A percentile compares a stretch with the other conserved stretches of the same genome.
These are phyloP conservation scores for Myxozyma udenii DNA, from an alignment of 805 yeast species.

Conservation along the genomic window DNA sequence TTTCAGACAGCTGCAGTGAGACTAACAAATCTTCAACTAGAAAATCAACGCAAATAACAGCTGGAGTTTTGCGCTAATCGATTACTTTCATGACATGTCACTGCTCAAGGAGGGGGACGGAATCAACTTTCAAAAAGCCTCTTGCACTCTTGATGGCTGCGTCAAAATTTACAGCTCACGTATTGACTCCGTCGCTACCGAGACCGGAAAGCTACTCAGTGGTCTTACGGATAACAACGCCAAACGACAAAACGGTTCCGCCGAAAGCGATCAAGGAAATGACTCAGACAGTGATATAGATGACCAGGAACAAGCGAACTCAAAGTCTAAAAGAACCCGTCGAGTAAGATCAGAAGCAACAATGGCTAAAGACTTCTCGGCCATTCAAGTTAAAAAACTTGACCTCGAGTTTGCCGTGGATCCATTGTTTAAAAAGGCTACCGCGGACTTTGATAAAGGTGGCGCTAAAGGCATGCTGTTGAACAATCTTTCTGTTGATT, in stretches of 20 bases:
- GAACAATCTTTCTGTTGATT: conserved; percentile 49
- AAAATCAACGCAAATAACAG: conserved; percentile 80
- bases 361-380: conserved; percentile 35
- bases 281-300: conserved; percentile 26
- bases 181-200: conserved; percentile 87
- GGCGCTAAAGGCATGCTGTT: conserved; percentile 46
- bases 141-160: conserved; percentile 91
- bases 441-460: conserved; percentile 48
- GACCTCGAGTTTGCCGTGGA: conserved; percentile 43
- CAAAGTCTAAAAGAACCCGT: conserved; percentile 20
- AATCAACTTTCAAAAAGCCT: conserved; percentile 85
- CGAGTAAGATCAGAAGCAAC: conserved; percentile 35
- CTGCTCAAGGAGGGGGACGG: conserved; percentile 70
- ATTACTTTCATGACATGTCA: conserved; percentile 81
- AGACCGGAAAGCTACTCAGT: conserved; percentile 77
- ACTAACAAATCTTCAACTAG: conserved; percentile 22
- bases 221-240: conserved; percentile 53
- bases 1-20: neutral
- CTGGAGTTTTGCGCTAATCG: conserved; percentile 89
- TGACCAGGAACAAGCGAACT: conserved; percentile 31
- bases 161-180: conserved; percentile 88
- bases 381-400: conserved; percentile 35
- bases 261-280: conserved; percentile 26
- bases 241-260: conserved; percentile 27
- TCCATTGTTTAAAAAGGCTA: conserved; percentile 44